Conservation (phyloP, 257 asterid species). For the Plectranthus barbatus region DNA sequence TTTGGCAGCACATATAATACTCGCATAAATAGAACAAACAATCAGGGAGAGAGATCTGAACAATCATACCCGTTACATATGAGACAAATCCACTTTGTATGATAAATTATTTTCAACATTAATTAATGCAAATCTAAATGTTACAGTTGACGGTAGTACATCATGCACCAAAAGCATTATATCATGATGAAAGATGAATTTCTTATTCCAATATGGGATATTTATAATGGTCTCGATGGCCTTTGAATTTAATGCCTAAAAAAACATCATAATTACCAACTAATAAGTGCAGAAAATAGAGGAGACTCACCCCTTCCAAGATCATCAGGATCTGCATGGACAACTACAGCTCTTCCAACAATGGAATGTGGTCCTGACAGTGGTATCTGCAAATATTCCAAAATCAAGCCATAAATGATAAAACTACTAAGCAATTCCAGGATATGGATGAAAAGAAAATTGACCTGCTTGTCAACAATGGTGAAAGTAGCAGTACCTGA, state of each 20-base stretch:
- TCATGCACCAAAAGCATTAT: too few relatives aligned
- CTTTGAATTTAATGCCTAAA: neutral
- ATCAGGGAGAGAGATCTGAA: too few relatives aligned
- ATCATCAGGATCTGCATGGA: slow-evolving; percentile 95
- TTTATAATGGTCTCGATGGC: too few relatives aligned
- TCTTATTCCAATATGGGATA: too few relatives aligned
- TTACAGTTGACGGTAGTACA: too few relatives aligned
- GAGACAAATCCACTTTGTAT: too few relatives aligned
- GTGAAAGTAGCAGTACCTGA: slow-evolving; percentile 62
- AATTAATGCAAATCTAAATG: too few relatives aligned
- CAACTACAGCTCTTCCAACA: slow-evolving; percentile 94
- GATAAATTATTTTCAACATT: neutral
- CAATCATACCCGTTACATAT: too few relatives aligned
- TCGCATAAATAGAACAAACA: too few relatives aligned
- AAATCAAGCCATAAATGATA: neutral
- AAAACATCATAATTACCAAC: too few relatives aligned
- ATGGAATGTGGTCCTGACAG: slow-evolving; percentile 73
- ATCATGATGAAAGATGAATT: too few relatives aligned
- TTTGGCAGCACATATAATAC: too few relatives aligned
- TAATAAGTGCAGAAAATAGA: neutral
- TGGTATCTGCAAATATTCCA: slow-evolving; percentile 44
- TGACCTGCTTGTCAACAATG: slow-evolving; percentile 67
- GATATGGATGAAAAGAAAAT: neutral
- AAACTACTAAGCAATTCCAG: neutral
- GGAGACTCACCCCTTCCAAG: slow-evolving; percentile 72